These are phyloP conservation scores for Laguncularia racemosa DNA, from an alignment of 345 rosid species.

Conservation along the genomic window DNA sequence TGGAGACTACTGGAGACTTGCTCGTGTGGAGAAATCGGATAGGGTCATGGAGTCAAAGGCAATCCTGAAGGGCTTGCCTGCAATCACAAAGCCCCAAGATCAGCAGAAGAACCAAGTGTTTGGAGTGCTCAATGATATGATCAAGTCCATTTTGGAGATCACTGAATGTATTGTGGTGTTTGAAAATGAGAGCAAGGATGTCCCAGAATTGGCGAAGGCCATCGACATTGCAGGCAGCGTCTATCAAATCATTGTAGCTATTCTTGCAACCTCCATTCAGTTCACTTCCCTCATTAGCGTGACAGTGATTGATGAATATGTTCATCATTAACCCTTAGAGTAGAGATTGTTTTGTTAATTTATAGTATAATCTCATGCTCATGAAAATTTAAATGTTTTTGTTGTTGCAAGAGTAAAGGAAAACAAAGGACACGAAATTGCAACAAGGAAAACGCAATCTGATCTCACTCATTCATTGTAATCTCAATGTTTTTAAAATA, in stretches of 20 bases:
- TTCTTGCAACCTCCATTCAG: slow-evolving; percentile 3
- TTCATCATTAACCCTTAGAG: not conserved
- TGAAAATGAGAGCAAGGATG: slow-evolving; percentile 5
- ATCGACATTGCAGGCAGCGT: slow-evolving; percentile 2
- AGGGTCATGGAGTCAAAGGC: no score
- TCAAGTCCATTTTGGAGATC: slow-evolving; percentile 6
- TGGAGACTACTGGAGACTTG: slow-evolving; percentile 14
- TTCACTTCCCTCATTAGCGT: no score
- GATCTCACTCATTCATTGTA: no score
- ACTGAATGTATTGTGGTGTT: no score
- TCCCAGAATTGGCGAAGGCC: slow-evolving; percentile 4
- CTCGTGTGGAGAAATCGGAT: no score
- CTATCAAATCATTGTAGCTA: slow-evolving; percentile 2
- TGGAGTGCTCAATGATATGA: slow-evolving; percentile 4
- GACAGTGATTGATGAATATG: not conserved
- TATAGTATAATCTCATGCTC: not conserved
- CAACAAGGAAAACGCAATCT: no score
- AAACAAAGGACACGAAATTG: no score
- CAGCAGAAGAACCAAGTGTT: not conserved
- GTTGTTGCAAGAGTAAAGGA: no score
- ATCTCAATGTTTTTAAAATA: no score
- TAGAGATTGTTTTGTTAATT: no score
- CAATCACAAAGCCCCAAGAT: slow-evolving; percentile 1
- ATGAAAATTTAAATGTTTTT: not conserved
- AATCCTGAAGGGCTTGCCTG: slow-evolving; percentile 12